Conservation (phyloP, 306 rosid species). For the Malus fusca region DNA sequence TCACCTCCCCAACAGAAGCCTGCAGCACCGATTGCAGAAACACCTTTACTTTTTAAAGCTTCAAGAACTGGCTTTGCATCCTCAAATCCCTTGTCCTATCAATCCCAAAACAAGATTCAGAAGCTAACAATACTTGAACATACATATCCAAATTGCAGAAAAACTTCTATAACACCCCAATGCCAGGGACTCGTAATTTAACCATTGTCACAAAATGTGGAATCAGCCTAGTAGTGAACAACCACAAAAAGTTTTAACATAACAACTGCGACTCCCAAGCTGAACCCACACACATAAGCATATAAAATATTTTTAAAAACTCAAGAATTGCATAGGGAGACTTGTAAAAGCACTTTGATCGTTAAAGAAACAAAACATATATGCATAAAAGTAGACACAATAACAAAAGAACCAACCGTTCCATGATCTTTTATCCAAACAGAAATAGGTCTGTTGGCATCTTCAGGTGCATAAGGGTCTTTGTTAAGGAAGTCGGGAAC, state of each 20-base stretch:
- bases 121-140: background rate
- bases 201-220: background rate
- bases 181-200: background rate
- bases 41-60: conserved; percentile 49
- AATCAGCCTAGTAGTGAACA: background rate
- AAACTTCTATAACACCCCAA: background rate
- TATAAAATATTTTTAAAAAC: background rate
- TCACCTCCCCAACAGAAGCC: conserved; percentile 82
- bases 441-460: conserved; percentile 22
- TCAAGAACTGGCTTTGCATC: conserved; percentile 41
- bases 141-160: background rate
- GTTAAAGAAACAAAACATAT: background rate
- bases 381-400: background rate
- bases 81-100: conserved; percentile 57
- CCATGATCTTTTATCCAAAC: conserved; percentile 56
- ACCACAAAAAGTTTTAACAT: background rate
- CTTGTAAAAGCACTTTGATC: background rate
- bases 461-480: conserved; percentile 41
- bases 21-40: conserved; percentile 58
- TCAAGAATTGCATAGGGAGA: background rate
- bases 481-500: conserved; percentile 66
- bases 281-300: background rate
- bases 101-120: background rate
- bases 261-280: background rate
- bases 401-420: conserved; percentile 35